Evolutionary conservation across 805 yeast genomes (phyloP).

Genomic region (Kazachstania viticola): DNA sequence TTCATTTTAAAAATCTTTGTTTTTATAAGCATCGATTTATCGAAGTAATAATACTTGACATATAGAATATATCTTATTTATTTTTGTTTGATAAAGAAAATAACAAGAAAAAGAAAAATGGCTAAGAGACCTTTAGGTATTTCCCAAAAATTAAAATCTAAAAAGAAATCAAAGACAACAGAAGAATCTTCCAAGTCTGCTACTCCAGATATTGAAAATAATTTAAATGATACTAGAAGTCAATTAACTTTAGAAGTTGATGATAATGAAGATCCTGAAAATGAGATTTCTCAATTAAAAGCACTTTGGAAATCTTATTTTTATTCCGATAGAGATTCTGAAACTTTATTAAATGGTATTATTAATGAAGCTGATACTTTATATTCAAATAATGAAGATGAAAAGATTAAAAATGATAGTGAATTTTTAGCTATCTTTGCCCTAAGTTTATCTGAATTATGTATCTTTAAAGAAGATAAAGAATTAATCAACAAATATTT

Average conservation of each 20-base stretch:
- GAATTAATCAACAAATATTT: constrained; percentile 45
- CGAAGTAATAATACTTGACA: too few relatives aligned
- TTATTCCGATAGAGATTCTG: constrained; percentile 46
- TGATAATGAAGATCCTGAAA: constrained; percentile 61
- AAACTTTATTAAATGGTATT: constrained; percentile 64
- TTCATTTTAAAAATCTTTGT: too few relatives aligned
- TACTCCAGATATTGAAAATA: too few relatives aligned
- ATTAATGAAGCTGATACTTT: constrained; percentile 87
- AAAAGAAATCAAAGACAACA: constrained; percentile 17
- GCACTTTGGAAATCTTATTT: constrained; percentile 62
- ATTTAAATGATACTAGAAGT: constrained; percentile 19
- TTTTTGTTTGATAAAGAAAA: too few relatives aligned
- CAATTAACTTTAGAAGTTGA: constrained; percentile 57
- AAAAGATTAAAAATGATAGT: constrained; percentile 24
- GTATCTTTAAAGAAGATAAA: constrained; percentile 35
- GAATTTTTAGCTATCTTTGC: constrained; percentile 68
- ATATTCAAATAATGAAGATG: constrained; percentile 21
- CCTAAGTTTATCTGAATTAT: constrained; percentile 52
- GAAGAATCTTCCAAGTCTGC: constrained; percentile 6
- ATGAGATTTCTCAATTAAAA: constrained; percentile 63
- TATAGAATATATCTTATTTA: too few relatives aligned
- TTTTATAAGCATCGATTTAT: too few relatives aligned
- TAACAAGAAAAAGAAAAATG: too few relatives aligned
- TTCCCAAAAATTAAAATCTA: constrained; percentile 41
- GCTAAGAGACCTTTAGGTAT: constrained; percentile 53